These are phyloP conservation scores for Cyclotella cryptica DNA, from an alignment of 108 stramenopile species.

Conservation along the genomic window DNA sequence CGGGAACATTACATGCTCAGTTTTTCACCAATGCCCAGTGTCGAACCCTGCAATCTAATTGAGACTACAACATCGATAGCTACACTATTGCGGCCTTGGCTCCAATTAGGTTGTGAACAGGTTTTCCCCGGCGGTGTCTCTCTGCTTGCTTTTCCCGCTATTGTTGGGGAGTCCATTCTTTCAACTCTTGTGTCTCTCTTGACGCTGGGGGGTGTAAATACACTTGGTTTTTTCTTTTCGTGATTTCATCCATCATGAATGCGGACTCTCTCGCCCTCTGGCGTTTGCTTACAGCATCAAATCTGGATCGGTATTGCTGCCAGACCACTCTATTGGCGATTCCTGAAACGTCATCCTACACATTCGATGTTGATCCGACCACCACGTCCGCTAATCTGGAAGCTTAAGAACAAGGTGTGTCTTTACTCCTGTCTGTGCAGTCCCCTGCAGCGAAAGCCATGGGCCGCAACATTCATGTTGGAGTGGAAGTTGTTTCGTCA, in stretches of 20 bases:
- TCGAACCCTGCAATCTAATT: too few species aligned
- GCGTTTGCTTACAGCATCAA: not conserved
- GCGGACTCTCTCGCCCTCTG: not conserved
- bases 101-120: conserved; percentile 11
- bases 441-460: not conserved
- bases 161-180: too few species aligned
- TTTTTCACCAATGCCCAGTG: too few species aligned
- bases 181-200: conserved; percentile 8
- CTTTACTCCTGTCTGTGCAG: not conserved
- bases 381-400: not conserved
- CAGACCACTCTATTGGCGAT: not conserved
- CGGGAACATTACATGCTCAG: too few species aligned
- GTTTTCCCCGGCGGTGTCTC: not conserved
- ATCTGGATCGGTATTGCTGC: not conserved
- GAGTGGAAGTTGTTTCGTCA: not conserved
- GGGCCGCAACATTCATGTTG: not conserved
- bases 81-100: conserved; percentile 7
- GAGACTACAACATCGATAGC: conserved; percentile 4
- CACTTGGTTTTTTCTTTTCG: not conserved
- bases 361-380: not conserved
- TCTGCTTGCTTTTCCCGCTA: not conserved
- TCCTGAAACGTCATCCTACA: not conserved
- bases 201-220: conserved; percentile 1
- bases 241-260: too few species aligned
- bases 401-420: not conserved